phyloP scores from a whole-genome alignment of 805 yeast genomes.

The Metschnikowia cerradonensis region DNA sequence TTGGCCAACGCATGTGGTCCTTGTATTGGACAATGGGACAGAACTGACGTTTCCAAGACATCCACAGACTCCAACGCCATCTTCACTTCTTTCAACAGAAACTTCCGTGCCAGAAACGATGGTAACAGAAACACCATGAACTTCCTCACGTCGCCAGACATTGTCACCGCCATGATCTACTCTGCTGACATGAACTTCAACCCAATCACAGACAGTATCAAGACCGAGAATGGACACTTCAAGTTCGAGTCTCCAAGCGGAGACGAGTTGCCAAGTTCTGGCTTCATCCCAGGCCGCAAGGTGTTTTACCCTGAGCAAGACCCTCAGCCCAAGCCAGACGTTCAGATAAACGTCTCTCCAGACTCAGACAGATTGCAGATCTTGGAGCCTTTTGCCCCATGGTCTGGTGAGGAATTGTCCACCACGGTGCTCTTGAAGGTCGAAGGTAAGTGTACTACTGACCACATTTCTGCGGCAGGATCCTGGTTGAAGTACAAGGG shows the following conservation, averaged over 20 bases:
- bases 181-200: conserved; percentile 91
- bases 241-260: conserved; percentile 78
- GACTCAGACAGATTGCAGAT: conserved; percentile 89
- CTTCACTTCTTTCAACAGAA: conserved; percentile 96
- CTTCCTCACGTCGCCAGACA: conserved; percentile 96
- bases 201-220: conserved; percentile 83
- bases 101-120: conserved; percentile 96
- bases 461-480: conserved; percentile 98
- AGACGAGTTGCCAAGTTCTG: conserved; percentile 74
- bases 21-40: conserved; percentile 99
- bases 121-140: conserved; percentile 98
- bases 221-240: conserved; percentile 69
- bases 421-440: conserved; percentile 81
- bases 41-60: conserved; percentile 67
- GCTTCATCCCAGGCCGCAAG: conserved; percentile 71
- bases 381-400: conserved; percentile 80
- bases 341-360: conserved; percentile 69
- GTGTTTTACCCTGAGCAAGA: conserved; percentile 71
- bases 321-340: conserved; percentile 61
- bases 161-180: conserved; percentile 95
- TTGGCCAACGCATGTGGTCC: conserved; percentile 99
- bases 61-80: conserved; percentile 77
- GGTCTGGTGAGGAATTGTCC: conserved; percentile 81
- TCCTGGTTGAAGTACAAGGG: conserved; percentile 98
- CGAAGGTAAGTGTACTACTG: conserved; percentile 97